Conservation (phyloP, 2,329 filamentous ascomycete genomes). For the Sclerotinia minor region DNA sequence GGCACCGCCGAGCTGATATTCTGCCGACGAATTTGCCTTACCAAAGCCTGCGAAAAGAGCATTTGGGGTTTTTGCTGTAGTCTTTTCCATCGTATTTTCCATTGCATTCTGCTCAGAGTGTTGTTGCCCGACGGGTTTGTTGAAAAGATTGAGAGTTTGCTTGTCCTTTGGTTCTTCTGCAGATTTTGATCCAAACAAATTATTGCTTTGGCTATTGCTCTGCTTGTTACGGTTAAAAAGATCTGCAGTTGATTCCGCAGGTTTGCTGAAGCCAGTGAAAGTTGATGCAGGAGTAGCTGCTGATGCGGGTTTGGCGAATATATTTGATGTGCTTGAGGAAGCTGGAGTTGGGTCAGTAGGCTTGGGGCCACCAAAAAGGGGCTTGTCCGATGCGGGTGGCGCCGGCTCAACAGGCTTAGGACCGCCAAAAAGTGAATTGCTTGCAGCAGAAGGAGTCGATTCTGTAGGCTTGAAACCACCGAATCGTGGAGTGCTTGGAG, state of each 20-base stretch:
- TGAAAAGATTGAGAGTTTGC: constrained; percentile 7
- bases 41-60: constrained; percentile 19
- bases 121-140: constrained; percentile 4
- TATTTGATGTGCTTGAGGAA: constrained; percentile 6
- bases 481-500: background rate
- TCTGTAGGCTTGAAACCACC: background rate
- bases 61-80: background rate
- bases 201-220: constrained; percentile 11
- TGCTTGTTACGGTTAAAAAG: constrained; percentile 13
- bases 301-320: background rate
- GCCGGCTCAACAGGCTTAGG: background rate
- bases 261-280: background rate
- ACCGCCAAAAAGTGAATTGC: background rate
- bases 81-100: background rate
- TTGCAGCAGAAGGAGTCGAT: background rate
- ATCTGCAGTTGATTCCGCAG: constrained; percentile 10
- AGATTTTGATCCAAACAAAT: constrained; percentile 13
- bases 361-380: background rate
- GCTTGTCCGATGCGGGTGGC: background rate
- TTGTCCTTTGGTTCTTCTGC: constrained; percentile 14
- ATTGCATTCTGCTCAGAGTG: constrained; percentile 4
- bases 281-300: background rate
- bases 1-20: background rate
- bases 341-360: background rate
- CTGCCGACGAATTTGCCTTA: background rate